These are phyloP conservation scores for Colletotrichum sublineola DNA, from an alignment of 2,329 filamentous ascomycete species.

Conservation along the genomic window DNA sequence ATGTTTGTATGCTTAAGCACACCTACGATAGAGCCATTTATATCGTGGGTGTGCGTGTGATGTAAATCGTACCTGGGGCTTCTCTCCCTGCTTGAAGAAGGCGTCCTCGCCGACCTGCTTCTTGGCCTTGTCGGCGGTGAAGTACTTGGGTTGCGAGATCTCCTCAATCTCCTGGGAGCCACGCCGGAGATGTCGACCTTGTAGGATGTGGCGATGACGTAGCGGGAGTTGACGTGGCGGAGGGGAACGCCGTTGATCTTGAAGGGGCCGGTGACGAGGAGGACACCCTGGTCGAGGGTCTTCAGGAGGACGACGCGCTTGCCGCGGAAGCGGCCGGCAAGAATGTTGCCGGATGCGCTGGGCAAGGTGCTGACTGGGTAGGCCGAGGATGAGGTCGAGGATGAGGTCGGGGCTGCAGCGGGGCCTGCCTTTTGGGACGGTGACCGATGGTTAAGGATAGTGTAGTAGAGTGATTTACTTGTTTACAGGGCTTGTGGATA, in stretches of 20 bases:
- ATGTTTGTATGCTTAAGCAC: no score
- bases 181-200: conserved; percentile 88
- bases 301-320: conserved; percentile 99
- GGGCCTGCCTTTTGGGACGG: no score
- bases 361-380: no score
- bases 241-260: conserved; percentile 99
- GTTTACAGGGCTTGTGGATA: no score
- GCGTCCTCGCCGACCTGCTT: conserved; percentile 98
- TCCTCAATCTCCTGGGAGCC: conserved; percentile 92
- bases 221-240: conserved; percentile 92
- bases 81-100: conserved; percentile 99
- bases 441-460: no score
- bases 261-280: conserved; percentile 99
- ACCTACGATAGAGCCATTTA: no score
- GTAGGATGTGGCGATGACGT: conserved; percentile 91
- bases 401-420: no score
- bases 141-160: conserved; percentile 86
- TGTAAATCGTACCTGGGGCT: conserved; percentile 83
- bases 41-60: no score
- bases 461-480: no score
- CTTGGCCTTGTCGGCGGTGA: conserved; percentile 93
- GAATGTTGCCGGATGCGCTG: no score
- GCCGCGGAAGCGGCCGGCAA: conserved; percentile 99
- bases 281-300: conserved; percentile 95
- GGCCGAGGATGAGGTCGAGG: no score